phyloP scores from a whole-genome alignment of 768 basidiomycete genomes.

The Agrocybe pediades region DNA sequence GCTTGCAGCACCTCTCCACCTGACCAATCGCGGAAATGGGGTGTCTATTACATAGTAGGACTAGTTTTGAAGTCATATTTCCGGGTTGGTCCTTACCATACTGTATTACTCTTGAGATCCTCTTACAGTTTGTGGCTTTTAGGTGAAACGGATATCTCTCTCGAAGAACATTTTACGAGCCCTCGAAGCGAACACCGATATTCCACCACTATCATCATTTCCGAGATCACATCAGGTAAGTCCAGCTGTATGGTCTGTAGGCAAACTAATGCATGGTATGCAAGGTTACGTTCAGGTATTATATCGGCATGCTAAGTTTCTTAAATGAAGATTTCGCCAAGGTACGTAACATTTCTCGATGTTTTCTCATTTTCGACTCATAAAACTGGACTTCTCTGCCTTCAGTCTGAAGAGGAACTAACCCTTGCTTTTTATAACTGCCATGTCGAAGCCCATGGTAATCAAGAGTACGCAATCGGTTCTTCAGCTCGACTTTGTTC shows the following conservation, averaged over 20 bases:
- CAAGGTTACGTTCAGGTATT: slow-evolving; percentile 93
- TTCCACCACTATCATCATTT: slow-evolving; percentile 74
- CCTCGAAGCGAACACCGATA: slow-evolving; percentile 80
- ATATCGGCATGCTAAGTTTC: slow-evolving; percentile 93
- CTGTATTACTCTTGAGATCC: background rate
- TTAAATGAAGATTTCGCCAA: slow-evolving; percentile 89
- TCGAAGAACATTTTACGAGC: slow-evolving; percentile 92
- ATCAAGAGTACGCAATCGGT: slow-evolving; percentile 72
- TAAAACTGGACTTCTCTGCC: background rate
- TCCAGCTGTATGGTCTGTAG: background rate
- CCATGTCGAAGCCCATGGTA: slow-evolving; percentile 64
- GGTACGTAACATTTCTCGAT: slow-evolving; percentile 43
- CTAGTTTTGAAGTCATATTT: slow-evolving; percentile 95
- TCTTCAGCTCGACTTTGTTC: background rate
- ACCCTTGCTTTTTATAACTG: slow-evolving; percentile 87
- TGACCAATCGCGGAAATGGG: slow-evolving; percentile 82
- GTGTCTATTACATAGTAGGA: slow-evolving; percentile 90
- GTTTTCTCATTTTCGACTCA: background rate
- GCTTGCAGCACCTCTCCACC: slow-evolving; percentile 62
- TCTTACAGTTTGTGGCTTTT: background rate
- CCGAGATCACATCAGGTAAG: slow-evolving; percentile 85
- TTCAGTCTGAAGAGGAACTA: slow-evolving; percentile 82
- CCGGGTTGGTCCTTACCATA: slow-evolving; percentile 65
- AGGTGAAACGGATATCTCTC: slow-evolving; percentile 91
- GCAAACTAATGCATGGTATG: slow-evolving; percentile 15